These are phyloP conservation scores for Pilobolus umbonatus DNA, from an alignment of 192 early-diverging fungal species.

Conservation along the genomic window DNA sequence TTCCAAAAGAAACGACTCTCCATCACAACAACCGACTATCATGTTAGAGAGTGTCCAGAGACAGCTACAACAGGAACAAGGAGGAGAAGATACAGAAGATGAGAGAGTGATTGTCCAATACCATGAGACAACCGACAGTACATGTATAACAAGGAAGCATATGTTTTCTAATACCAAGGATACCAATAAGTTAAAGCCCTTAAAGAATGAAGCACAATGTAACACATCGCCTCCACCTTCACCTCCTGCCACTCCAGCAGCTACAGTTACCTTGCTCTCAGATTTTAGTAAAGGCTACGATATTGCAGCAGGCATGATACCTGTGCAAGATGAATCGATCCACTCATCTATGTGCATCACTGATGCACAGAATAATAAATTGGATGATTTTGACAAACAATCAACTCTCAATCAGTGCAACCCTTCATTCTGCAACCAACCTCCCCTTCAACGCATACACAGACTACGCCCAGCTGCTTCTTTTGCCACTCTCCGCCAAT, in stretches of 20 bases:
- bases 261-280: neutral
- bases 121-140: neutral
- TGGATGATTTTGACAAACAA: neutral
- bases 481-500: conserved; percentile 14
- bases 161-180: too few species aligned
- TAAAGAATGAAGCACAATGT: too few species aligned
- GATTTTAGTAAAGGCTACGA: neutral
- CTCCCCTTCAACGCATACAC: conserved; percentile 6
- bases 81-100: neutral
- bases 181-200: too few species aligned
- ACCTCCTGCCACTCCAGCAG: neutral
- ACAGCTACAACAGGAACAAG: neutral
- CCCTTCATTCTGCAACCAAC: too few species aligned
- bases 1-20: conserved; percentile 9
- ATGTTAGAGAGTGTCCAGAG: neutral
- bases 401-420: neutral
- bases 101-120: too few species aligned
- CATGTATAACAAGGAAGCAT: too few species aligned
- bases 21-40: neutral
- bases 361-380: conserved; percentile 4
- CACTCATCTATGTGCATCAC: neutral
- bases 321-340: conserved; percentile 1
- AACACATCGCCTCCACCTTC: too few species aligned
- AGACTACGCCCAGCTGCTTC: conserved; percentile 18
- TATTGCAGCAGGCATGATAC: neutral